These are phyloP conservation scores for Plasmodium berghei DNA, from an alignment of 169 alveolate species.

Conservation along the genomic window DNA sequence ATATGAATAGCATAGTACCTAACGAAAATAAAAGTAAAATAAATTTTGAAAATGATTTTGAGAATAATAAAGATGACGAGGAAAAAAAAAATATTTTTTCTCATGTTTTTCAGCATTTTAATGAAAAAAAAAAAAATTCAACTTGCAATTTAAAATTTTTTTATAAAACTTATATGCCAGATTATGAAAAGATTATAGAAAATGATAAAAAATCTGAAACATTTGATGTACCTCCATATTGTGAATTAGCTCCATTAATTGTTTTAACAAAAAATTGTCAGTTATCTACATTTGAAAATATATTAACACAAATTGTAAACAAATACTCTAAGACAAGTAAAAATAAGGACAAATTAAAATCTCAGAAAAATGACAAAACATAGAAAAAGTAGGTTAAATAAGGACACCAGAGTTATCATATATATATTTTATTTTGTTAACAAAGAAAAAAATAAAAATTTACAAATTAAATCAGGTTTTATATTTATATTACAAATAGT, in stretches of 20 bases:
- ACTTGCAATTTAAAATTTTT: conserved; percentile 58
- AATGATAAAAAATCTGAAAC: conserved; percentile 70
- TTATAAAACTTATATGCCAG: conserved; percentile 75
- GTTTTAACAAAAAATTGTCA: conserved; percentile 80
- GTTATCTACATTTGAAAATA: conserved; percentile 77
- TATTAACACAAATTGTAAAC: conserved; percentile 71
- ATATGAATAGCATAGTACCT: neutral
- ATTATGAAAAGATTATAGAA: conserved; percentile 69
- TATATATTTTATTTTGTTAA: no score
- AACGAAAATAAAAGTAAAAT: conserved; percentile 19
- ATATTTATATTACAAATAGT: no score
- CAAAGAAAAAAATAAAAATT: no score
- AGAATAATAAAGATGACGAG: neutral
- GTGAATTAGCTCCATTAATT: conserved; percentile 83
- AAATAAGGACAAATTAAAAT: conserved; percentile 22
- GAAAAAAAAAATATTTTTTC: conserved; percentile 43
- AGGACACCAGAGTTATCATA: neutral
- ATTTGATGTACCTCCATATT: conserved; percentile 84
- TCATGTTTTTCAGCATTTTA: conserved; percentile 60
- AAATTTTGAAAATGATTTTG: neutral
- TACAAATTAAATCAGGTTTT: no score
- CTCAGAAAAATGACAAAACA: conserved; percentile 6
- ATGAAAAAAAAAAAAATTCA: conserved; percentile 43
- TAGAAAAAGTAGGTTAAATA: neutral
- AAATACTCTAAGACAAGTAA: conserved; percentile 48